Base-by-base conservation (phyloP, 2,329 filamentous ascomycete genomes). In the Colletotrichum limetticola region DNA sequence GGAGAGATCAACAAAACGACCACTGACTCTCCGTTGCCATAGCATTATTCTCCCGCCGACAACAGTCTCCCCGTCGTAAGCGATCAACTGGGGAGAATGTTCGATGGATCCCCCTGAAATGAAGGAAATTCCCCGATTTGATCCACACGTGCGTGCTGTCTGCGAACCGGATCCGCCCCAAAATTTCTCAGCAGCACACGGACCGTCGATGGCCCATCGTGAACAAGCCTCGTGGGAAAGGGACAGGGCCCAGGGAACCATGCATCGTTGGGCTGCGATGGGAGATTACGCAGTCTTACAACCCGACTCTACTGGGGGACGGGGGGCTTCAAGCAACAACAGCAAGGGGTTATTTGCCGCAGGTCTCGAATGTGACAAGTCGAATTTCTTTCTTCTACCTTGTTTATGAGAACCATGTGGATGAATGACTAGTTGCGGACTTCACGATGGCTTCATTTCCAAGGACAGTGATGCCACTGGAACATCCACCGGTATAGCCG, bases 81-180 rank as follows among this genome's bases (percentile, higher is more conserved):
- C 58, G 58, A 68, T 63, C 19, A 46, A 52, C 19, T 28, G 22
- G 66, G 69, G 66, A 68, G 32, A 69, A 59, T 26, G 49, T 30
- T 72, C 69, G 69, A 72, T 69, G 66, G 49, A 35, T 28, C 24
- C 53, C 42, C 53, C 52, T 56, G 53, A 68, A 52, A 69, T 60
- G 8, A 49, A 46, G 12, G 65, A 60, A 72, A 72, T 69, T 69
- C 66, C 69, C 69, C 69, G 66, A 69, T 24, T 30, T n/a, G 59
- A 53, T 64, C 69, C 69, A 69, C 66, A 4, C 14, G n/a, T 28
- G 28, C 53, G 22, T n/a, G 46, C 55, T 49, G 42, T 8, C 55
- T 49, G 42, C 42, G 42, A n/a, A 46, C 67, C 32, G 24, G 32
- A 35, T 26, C 52, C 42, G 24, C 42, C 56, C 56, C 22, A 22